Conservation (phyloP, 202 grass and related monocot genomes). For the Eragrostis tef region DNA sequence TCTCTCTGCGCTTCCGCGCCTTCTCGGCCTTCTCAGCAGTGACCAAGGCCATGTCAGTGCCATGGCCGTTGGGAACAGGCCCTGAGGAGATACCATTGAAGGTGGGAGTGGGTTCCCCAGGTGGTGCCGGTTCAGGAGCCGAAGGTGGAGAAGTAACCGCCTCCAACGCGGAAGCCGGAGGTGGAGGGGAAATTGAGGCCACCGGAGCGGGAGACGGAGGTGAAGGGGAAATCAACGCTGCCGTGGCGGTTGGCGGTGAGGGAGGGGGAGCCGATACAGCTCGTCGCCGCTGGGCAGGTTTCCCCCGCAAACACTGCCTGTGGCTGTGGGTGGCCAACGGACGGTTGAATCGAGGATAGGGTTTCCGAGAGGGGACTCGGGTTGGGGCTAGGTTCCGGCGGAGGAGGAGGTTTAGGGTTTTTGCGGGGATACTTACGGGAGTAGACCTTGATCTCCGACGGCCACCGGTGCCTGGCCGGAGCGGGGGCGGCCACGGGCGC, state of each 20-base stretch:
- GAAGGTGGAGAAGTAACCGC: background rate
- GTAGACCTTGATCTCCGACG: conserved; percentile 83
- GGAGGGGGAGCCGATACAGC: background rate
- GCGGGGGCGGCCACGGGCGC: background rate
- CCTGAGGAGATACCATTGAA: conserved; percentile 54
- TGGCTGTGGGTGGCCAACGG: conserved; percentile 41
- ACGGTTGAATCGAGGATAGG: conserved; percentile 47
- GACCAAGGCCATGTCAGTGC: conserved; percentile 34
- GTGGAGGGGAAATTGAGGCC: background rate
- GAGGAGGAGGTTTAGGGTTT: conserved; percentile 58
- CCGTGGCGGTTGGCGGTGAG: background rate
- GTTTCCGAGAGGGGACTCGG: conserved; percentile 45
- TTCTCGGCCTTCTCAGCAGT: conserved; percentile 55
- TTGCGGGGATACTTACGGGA: conserved; percentile 69
- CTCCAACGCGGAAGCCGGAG: background rate
- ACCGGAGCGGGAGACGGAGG: conserved; percentile 33
- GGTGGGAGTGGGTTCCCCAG: conserved; percentile 15
- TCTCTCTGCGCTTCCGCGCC: conserved; percentile 57
- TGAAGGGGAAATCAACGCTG: background rate
- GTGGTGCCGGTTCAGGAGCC: background rate
- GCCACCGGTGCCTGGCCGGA: conserved; percentile 54
- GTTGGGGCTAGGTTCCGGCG: conserved; percentile 9
- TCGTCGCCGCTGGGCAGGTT: conserved; percentile 35
- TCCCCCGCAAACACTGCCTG: background rate
- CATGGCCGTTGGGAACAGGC: conserved; percentile 55